A percentile compares a stretch with the other conserved stretches of the same genome.
These are phyloP conservation scores for Xanthoparmelia taractica DNA, from an alignment of 495 filamentous ascomycete genomes.

Conservation along the genomic window DNA sequence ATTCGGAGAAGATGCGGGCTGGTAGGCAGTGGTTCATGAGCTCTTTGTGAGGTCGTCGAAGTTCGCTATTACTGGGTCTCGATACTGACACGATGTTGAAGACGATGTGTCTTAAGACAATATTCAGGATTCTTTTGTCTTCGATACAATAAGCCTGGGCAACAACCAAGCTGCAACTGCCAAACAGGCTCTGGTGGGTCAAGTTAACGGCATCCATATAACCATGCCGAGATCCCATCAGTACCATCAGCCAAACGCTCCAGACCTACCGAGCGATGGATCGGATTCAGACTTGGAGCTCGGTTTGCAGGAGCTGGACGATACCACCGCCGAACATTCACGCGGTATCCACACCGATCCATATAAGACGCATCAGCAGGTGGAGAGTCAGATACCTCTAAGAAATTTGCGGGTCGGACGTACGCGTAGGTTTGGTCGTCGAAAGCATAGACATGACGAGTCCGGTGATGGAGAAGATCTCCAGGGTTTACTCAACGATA, in stretches of 20 bases:
- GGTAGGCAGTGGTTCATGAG: background rate
- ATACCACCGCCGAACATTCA: constrained; percentile 36
- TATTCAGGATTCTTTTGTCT: background rate
- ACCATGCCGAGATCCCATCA: constrained; percentile 27
- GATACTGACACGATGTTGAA: background rate
- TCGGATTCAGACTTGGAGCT: constrained; percentile 58
- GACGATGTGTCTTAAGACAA: background rate
- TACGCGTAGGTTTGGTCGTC: constrained; percentile 53
- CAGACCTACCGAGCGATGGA: constrained; percentile 45
- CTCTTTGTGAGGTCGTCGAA: background rate
- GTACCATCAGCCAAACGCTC: constrained; percentile 42
- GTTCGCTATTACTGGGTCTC: background rate
- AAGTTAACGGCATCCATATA: constrained; percentile 14
- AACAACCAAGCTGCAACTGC: background rate
- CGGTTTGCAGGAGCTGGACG: constrained; percentile 67
- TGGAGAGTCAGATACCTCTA: constrained; percentile 55
- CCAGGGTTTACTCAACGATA: constrained; percentile 48
- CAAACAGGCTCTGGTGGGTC: background rate
- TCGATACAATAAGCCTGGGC: background rate
- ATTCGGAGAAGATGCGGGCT: background rate
- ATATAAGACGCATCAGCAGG: constrained; percentile 36
- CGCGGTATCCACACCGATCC: constrained; percentile 31
- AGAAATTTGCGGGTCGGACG: constrained; percentile 62
- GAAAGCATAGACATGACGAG: constrained; percentile 34
- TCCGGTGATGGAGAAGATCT: constrained; percentile 47